Evolutionary conservation across 2,329 filamentous ascomycete genomes (phyloP), one percentile per base, ranked within the genome.

Genomic region (Exophiala viscosa): DNA sequence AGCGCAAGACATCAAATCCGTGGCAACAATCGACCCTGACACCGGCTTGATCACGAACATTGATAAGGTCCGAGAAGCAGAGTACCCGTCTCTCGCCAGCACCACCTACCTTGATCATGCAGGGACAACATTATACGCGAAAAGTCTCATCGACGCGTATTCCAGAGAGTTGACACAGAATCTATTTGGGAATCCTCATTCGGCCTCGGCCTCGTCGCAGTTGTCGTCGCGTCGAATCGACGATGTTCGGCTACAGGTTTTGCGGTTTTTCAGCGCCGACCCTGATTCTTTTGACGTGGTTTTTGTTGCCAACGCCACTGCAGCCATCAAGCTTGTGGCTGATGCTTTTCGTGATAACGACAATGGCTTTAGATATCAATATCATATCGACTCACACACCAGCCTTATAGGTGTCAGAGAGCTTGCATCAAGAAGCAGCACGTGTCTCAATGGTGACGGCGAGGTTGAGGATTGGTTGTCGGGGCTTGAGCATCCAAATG

Each of bases 161-260:
- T 83, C 88, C 7, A 69, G 73, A n/a, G 88, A 93, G 54, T 86
- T 96, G 79, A 85, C 85, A 20, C 76, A 80, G 3, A 87, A 84
- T 62, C 75, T 97, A 0, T 90, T 91, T 61, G 92, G 91, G 34
- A 97, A 97, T 58, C 92, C 92, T 0, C 92, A 97, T 70, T 96
- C 92, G 0, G 86, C 83, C 45, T 95, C 91, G 1, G 74, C 79
- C 11, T 86, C 90, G 2, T 95, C 92, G 0, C 89, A 93, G 64
- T 76, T 85, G 31, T 86, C 88, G 0, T 86, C 87, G 0, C 77
- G 80, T 1, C 79, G 86, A 5, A 82, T 96, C 51, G 90, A 96
- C 59, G 83, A 91, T 67, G 76, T 86, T 28, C 83, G 92, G 7
- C 70, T 90, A 33, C 78, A 82, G 11, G 76, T 88, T 2, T 73